Evolutionary conservation across 768 basidiomycete genomes (phyloP).

Genomic region (Mycena sanguinolenta): DNA sequence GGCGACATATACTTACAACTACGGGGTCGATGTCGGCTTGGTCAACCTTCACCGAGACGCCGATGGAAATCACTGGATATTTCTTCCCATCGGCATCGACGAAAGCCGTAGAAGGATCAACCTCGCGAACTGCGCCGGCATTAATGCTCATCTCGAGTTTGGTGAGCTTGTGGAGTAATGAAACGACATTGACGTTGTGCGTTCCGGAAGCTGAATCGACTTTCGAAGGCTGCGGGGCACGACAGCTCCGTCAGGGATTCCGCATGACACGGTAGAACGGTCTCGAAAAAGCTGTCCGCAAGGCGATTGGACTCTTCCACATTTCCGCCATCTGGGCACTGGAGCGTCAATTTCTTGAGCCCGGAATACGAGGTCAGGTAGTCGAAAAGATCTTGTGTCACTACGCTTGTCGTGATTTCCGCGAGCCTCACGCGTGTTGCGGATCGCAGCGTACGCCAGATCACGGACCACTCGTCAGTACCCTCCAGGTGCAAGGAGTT

Average conservation of each 20-base stretch:
- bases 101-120: too few relatives aligned
- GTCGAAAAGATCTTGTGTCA: background rate
- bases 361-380: slow-evolving; percentile 9
- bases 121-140: background rate
- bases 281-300: slow-evolving; percentile 2
- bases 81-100: too few relatives aligned
- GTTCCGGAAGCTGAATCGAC: background rate
- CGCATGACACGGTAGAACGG: background rate
- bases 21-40: too few relatives aligned
- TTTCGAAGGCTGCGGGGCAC: background rate
- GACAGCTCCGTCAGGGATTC: background rate
- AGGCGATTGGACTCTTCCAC: background rate
- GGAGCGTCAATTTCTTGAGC: background rate
- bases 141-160: background rate
- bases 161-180: background rate
- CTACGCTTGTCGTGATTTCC: background rate
- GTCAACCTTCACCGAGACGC: too few relatives aligned
- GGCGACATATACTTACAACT: too few relatives aligned
- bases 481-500: background rate
- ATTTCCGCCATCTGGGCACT: background rate
- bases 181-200: background rate
- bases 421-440: background rate
- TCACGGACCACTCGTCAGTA: background rate
- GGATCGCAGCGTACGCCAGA: background rate
- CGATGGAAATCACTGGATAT: too few relatives aligned